Percentiles rank a stretch among this genome's conserved stretches.
Conservation (phyloP, 495 filamentous ascomycete species). For the Pseudomonodictys pantanalensis region DNA sequence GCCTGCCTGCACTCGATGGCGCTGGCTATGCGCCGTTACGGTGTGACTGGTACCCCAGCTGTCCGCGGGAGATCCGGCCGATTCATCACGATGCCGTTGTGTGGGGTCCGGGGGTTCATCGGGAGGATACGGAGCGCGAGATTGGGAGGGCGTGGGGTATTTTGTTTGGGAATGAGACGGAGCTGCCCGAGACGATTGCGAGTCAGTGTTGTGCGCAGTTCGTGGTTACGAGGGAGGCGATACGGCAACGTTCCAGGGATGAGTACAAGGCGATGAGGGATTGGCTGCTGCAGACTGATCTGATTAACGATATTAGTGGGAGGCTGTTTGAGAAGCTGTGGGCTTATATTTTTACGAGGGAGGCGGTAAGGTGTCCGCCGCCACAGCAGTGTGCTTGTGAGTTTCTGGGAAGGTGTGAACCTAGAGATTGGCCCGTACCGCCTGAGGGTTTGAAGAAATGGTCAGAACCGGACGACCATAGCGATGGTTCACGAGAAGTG, state of each 20-base stretch:
- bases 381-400: constrained; percentile 9
- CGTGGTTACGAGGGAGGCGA: constrained; percentile 37
- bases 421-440: constrained; percentile 3
- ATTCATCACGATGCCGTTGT: constrained; percentile 6
- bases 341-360: constrained; percentile 32
- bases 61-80: constrained; percentile 55
- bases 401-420: constrained; percentile 11
- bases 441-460: constrained; percentile 9
- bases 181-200: constrained; percentile 52
- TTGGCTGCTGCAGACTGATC: constrained; percentile 61
- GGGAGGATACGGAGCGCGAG: constrained; percentile 59
- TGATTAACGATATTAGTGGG: constrained; percentile 64
- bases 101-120: constrained; percentile 41
- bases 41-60: constrained; percentile 51
- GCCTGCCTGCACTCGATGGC: constrained; percentile 35
- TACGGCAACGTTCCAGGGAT: constrained; percentile 52
- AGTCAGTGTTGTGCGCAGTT: constrained; percentile 64
- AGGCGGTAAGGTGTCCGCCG: constrained; percentile 12
- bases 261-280: constrained; percentile 62
- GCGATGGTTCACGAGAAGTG: too few species aligned
- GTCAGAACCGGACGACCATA: too few species aligned
- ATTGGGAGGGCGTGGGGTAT: constrained; percentile 44
- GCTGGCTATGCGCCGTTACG: constrained; percentile 51
- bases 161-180: constrained; percentile 42
- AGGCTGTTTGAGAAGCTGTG: constrained; percentile 72